phyloP scores from a whole-genome alignment of 495 filamentous ascomycete species.

The Hypoxylon cercidicola region DNA sequence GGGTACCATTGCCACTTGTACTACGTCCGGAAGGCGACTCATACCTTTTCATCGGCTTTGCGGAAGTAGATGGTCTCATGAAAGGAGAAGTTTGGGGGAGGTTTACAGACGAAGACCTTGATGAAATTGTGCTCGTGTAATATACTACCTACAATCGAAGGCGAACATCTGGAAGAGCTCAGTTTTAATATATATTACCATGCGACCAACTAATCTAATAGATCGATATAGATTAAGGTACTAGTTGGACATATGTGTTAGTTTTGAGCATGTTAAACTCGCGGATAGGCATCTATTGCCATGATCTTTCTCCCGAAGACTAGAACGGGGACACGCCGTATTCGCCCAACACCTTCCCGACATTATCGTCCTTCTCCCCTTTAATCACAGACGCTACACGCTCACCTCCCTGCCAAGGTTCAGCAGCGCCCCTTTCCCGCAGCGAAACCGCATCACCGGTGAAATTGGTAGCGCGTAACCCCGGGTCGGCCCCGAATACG shows the following conservation, averaged over 20 bases:
- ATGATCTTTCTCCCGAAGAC: no score
- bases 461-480: conserved; percentile 26
- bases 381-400: conserved; percentile 44
- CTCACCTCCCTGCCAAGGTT: conserved; percentile 44
- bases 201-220: not conserved
- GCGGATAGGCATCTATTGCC: no score
- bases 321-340: conserved; percentile 43
- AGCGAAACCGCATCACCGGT: conserved; percentile 35
- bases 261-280: no score
- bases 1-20: conserved; percentile 10
- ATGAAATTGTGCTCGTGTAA: not conserved
- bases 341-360: conserved; percentile 41
- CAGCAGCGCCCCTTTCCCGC: conserved; percentile 40
- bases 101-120: not conserved
- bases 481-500: conserved; percentile 33
- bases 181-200: no score
- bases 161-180: no score
- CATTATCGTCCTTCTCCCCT: conserved; percentile 46
- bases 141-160: no score
- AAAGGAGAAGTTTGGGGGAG: conserved; percentile 3
- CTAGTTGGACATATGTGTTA: no score
- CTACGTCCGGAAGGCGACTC: conserved; percentile 8
- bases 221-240: no score
- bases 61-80: conserved; percentile 21
- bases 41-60: conserved; percentile 10